A percentile compares a stretch with the other conserved stretches of the same genome.
These are phyloP conservation scores for Taphrina pruni DNA, from an alignment of 1,139 yeast genomes.

Conservation along the genomic window DNA sequence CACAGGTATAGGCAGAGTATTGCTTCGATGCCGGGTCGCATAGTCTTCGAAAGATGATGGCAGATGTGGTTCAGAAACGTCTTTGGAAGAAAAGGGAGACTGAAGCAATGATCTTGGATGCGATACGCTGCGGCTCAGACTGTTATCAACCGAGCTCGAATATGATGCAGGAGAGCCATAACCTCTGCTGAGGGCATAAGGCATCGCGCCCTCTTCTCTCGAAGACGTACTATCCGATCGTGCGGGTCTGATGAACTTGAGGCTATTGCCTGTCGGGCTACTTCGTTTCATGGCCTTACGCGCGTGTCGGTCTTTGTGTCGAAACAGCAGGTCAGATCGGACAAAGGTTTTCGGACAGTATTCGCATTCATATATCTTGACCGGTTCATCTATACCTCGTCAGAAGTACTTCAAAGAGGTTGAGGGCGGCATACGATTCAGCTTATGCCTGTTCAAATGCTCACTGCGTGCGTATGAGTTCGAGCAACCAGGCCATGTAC, in stretches of 20 bases:
- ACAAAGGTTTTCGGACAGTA: constrained; percentile 39
- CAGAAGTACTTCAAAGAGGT: background rate
- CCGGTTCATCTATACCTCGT: constrained; percentile 21
- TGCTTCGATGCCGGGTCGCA: constrained; percentile 9
- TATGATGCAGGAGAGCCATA: constrained; percentile 3
- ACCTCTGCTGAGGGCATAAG: constrained; percentile 1
- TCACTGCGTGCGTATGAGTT: constrained; percentile 39
- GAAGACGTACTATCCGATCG: constrained; percentile 32
- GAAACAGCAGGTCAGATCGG: constrained; percentile 33
- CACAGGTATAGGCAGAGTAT: constrained; percentile 1
- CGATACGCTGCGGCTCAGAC: constrained; percentile 7
- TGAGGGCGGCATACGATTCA: constrained; percentile 21
- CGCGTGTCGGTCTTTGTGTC: constrained; percentile 39
- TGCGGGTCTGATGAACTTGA: constrained; percentile 35
- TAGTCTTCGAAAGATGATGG: constrained; percentile 13
- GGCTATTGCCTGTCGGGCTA: background rate
- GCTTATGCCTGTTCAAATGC: constrained; percentile 35
- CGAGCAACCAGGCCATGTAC: constrained; percentile 39
- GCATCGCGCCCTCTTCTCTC: constrained; percentile 15
- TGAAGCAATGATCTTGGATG: constrained; percentile 32
- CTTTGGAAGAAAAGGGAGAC: constrained; percentile 30
- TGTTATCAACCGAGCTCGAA: constrained; percentile 10
- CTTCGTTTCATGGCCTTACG: constrained; percentile 6
- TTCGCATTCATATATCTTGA: constrained; percentile 37
- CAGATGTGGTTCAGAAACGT: background rate